phyloP scores from a whole-genome alignment of 345 rosid species.

The Alliaria petiolata region DNA sequence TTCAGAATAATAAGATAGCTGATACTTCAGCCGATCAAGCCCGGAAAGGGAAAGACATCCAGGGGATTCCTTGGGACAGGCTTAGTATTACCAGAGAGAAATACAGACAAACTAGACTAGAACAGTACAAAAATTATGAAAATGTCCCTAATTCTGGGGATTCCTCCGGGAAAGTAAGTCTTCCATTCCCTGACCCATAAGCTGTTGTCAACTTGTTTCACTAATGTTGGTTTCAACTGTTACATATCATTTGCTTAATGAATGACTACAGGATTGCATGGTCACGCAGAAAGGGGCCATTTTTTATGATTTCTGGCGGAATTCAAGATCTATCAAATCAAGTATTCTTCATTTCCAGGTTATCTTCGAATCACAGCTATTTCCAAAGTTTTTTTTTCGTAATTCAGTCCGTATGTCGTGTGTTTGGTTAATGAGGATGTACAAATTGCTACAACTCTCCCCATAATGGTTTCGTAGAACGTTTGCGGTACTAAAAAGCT shows the following conservation, averaged over 20 bases:
- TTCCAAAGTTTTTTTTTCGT: background rate
- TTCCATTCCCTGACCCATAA: background rate
- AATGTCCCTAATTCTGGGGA: constrained; percentile 69
- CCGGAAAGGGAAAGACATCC: constrained; percentile 71
- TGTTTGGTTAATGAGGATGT: background rate
- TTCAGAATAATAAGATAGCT: constrained; percentile 45
- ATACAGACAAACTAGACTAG: constrained; percentile 71
- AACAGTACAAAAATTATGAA: constrained; percentile 83
- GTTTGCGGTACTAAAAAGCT: background rate
- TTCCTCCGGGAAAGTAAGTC: constrained; percentile 51
- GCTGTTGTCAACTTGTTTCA: background rate
- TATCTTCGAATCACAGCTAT: background rate
- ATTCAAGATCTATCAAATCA: constrained; percentile 69
- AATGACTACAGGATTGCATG: constrained; percentile 47
- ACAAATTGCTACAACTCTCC: background rate
- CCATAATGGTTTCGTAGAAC: background rate
- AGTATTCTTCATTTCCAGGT: constrained; percentile 82
- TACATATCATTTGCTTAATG: background rate
- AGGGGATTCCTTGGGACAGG: constrained; percentile 90
- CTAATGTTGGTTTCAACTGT: background rate
- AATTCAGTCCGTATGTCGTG: background rate
- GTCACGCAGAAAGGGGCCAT: constrained; percentile 46
- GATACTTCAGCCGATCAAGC: constrained; percentile 81
- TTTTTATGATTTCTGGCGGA: constrained; percentile 62
- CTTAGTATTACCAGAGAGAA: constrained; percentile 66